These are phyloP conservation scores for Cercophora newfieldiana DNA, from an alignment of 495 filamentous ascomycete species.

Conservation along the genomic window DNA sequence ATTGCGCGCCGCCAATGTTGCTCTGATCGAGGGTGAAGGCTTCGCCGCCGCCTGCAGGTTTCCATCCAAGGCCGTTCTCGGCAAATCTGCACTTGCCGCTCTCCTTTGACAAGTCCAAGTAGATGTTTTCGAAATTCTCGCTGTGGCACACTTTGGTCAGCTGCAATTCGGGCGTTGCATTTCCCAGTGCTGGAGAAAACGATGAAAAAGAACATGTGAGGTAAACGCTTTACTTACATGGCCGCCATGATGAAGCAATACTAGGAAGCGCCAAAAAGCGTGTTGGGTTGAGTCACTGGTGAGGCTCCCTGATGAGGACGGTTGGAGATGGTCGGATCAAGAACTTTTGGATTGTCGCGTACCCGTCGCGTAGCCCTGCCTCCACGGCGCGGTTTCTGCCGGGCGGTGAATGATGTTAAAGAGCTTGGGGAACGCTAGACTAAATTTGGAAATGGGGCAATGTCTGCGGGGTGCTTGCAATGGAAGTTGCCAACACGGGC, in stretches of 20 bases:
- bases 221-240: neutral
- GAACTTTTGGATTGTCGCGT: neutral
- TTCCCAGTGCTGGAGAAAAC: neutral
- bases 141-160: conserved; percentile 31
- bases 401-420: neutral
- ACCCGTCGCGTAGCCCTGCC: neutral
- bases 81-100: conserved; percentile 90
- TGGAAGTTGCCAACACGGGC: neutral
- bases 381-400: neutral
- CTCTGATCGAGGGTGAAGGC: conserved; percentile 85
- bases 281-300: neutral
- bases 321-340: neutral
- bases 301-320: neutral
- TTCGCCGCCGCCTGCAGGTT: conserved; percentile 80
- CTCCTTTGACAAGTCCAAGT: conserved; percentile 89
- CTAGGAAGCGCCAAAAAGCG: neutral
- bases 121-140: conserved; percentile 95
- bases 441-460: neutral
- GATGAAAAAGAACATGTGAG: neutral
- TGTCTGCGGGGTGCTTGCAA: neutral
- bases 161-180: neutral
- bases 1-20: conserved; percentile 83
- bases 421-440: neutral
- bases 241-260: neutral
- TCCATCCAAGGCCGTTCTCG: conserved; percentile 92